Evolutionary conservation across 2,329 filamentous ascomycete genomes (phyloP), one percentile per base, ranked within the genome.

Genomic region (Rutstroemia sp.): DNA sequence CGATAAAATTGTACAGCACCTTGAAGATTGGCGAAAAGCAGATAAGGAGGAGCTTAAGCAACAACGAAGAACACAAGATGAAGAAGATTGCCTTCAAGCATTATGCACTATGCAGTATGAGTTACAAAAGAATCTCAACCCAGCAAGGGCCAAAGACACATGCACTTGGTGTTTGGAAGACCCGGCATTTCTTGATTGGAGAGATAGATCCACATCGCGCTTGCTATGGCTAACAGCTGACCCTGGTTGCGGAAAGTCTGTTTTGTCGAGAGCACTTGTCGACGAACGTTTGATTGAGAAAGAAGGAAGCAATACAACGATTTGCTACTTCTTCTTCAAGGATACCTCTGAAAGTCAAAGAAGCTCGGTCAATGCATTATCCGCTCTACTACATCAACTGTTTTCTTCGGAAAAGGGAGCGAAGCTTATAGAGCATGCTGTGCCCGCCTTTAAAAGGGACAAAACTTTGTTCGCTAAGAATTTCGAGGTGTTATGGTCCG

Each of bases 291-390:
- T 56, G 12, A 4, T 53, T 25, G 19, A 53, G 6, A 4, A 14
- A n/a, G 39, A 52, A n/a, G 16, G 8, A 12, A 52, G 52, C 8
- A 49, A 46, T 16, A 38, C 44, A 23, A 30, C 18, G 30, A 34
- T 56, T 34, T 52, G 54, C 42, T 57, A 57, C 37, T 57, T 52
- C 27, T 57, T 52, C 23, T 57, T 57, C 49, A 52, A 57, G 34
- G 49, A 52, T 48, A 25, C 37, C 21, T 57, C 39, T 37, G 39
- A 18, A 27, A 21, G 37, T 14, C 54, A 52, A 30, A 25, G 49
- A 23, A 57, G 54, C 19, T 27, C 30, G 16, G 19, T 21, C 23
- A 50, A 39, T 19, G 54, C 54, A 6, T 34, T 57, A 12, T 52
- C 44, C 4, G 46, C 54, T 39, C 23, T 57, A 34, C 19, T 57